A percentile compares a stretch with the other conserved stretches of the same genome.
Evolutionary conservation across 208 protist genomes (phyloP).

Genomic region (Trypanosoma platydactyli): DNA sequence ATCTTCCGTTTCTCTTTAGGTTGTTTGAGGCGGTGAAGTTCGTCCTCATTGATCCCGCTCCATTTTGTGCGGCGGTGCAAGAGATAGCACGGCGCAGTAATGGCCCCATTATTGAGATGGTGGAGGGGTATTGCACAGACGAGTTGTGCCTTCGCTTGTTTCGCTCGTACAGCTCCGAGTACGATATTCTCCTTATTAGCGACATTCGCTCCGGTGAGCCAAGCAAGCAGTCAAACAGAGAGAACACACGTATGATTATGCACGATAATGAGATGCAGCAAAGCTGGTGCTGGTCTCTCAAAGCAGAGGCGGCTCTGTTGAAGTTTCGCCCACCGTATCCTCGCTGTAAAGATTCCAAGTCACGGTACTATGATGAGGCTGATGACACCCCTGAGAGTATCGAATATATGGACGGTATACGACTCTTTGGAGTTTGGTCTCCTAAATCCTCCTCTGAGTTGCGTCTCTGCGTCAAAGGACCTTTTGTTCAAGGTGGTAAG

Average conservation of each 20-base stretch:
- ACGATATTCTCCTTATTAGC: constrained; percentile 86
- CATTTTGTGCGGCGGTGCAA: constrained; percentile 67
- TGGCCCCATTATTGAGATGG: constrained; percentile 68
- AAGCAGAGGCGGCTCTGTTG: constrained; percentile 82
- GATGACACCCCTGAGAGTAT: constrained; percentile 71
- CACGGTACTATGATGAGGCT: constrained; percentile 33
- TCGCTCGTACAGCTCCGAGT: constrained; percentile 47
- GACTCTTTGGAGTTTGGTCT: constrained; percentile 91
- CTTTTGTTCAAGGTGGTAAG: constrained; percentile 37
- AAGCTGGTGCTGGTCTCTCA: constrained; percentile 86
- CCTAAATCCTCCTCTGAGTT: constrained; percentile 94
- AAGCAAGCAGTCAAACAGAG: constrained; percentile 46
- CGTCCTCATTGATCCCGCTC: constrained; percentile 92
- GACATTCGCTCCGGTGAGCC: constrained; percentile 89
- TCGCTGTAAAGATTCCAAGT: constrained; percentile 33
- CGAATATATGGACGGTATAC: constrained; percentile 77
- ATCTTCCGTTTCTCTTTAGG: constrained; percentile 84
- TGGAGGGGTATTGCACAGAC: constrained; percentile 89
- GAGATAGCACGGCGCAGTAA: constrained; percentile 32
- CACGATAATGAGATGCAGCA: constrained; percentile 84
- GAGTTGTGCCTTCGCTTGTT: constrained; percentile 78
- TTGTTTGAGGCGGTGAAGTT: constrained; percentile 81
- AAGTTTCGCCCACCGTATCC: constrained; percentile 96
- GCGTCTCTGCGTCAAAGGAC: constrained; percentile 80
- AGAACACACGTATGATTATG: constrained; percentile 85